Evolutionary conservation across 2,329 filamentous ascomycete species (phyloP).

Genomic region (Ceratocystis lukuohia): DNA sequence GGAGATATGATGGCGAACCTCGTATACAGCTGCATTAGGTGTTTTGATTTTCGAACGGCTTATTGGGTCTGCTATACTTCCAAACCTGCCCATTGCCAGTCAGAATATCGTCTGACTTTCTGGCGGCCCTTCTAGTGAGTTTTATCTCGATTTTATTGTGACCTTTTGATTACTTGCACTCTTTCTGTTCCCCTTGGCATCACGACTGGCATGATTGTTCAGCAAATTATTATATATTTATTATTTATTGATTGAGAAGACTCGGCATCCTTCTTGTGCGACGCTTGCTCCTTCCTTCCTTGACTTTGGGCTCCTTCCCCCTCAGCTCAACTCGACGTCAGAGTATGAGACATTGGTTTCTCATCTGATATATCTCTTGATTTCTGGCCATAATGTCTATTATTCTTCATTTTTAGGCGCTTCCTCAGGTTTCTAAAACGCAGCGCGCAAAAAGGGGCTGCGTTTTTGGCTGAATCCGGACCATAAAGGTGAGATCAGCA

Average conservation of each 20-base stretch:
- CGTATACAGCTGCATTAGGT: not conserved
- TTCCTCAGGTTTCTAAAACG: not conserved
- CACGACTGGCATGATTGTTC: not conserved
- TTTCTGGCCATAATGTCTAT: not conserved
- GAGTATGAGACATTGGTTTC: not conserved
- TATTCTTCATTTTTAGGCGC: not conserved
- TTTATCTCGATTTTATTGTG: not conserved
- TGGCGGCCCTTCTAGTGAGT: too few species aligned
- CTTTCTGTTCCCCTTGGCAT: not conserved
- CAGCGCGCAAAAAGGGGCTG: not conserved
- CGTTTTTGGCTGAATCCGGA: not conserved
- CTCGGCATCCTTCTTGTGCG: constrained; percentile 2
- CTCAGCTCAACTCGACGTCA: not conserved
- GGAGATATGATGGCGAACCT: not conserved
- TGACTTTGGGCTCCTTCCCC: not conserved
- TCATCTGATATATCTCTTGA: not conserved
- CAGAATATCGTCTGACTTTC: too few species aligned
- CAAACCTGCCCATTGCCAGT: too few species aligned
- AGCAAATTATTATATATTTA: not conserved
- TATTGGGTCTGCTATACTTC: too few species aligned
- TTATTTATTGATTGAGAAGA: not conserved
- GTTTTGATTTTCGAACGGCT: not conserved
- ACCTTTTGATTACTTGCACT: not conserved
- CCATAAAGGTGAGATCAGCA: not conserved
- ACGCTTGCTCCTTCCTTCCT: not conserved